These are phyloP conservation scores for Castanea sativa DNA, from an alignment of 306 rosid genomes.

Conservation along the genomic window DNA sequence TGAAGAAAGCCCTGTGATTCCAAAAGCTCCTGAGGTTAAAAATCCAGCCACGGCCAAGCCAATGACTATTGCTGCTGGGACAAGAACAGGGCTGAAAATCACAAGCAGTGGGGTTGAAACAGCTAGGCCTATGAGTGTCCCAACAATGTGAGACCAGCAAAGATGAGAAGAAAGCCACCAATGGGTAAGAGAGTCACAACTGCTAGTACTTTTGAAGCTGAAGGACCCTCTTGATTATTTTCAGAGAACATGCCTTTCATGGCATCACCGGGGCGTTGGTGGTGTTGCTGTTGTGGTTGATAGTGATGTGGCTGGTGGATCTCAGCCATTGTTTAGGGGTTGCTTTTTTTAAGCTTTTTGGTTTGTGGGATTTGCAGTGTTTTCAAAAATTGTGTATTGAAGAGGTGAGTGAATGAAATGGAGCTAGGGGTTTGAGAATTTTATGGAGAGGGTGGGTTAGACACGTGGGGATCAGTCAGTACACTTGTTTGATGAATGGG, in stretches of 20 bases:
- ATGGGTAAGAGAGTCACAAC: slow-evolving; percentile 44
- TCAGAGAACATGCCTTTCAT: slow-evolving; percentile 10
- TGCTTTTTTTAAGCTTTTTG: no score
- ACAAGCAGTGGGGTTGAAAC: slow-evolving; percentile 46
- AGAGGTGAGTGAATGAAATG: not conserved
- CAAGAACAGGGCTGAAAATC: slow-evolving; percentile 53
- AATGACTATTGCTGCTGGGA: slow-evolving; percentile 44
- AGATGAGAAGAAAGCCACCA: slow-evolving; percentile 44
- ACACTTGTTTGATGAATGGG: slow-evolving; percentile 33
- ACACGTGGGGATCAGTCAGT: slow-evolving; percentile 34
- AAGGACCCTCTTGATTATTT: slow-evolving; percentile 3
- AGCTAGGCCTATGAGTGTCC: slow-evolving; percentile 42
- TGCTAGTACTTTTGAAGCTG: slow-evolving; percentile 34
- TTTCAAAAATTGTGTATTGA: not conserved
- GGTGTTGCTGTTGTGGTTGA: slow-evolving; percentile 10
- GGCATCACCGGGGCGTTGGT: slow-evolving; percentile 6
- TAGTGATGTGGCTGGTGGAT: not conserved
- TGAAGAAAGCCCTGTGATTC: slow-evolving; percentile 52
- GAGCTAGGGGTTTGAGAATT: slow-evolving; percentile 1
- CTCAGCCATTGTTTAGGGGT: slow-evolving; percentile 38
- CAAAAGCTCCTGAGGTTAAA: slow-evolving; percentile 55
- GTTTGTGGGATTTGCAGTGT: not conserved
- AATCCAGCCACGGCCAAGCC: slow-evolving; percentile 43
- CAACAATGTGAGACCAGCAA: slow-evolving; percentile 40
- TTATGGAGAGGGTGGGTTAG: slow-evolving; percentile 17